Evolutionary conservation across 306 rosid genomes (phyloP), one percentile per base, ranked within the genome.

Genomic region (Lablab purpureus): DNA sequence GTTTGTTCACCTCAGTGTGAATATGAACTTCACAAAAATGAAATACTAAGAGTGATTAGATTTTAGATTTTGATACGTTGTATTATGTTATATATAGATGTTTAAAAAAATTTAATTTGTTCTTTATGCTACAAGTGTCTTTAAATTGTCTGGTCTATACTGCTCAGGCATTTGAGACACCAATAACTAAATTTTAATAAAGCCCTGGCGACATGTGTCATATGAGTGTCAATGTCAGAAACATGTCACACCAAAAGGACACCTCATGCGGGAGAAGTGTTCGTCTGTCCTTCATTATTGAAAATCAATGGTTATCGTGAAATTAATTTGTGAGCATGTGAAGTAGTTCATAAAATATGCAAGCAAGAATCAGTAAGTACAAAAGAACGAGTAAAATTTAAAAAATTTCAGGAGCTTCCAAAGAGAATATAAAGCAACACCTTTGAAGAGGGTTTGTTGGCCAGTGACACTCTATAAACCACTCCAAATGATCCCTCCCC

Each of bases 401-500:
- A 72, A 78, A 36, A 11, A 27, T 19, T 78, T 28, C 37, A 21
- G 56, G 55, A 49, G 49, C 28, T 52, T 76, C 67, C 54, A 54
- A 68, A 73, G 62, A 51, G 70, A 80, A 19, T 21, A 77, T 30
- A 27, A 3, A 65, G 43, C 19, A 78, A 49, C 86, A 94, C 95
- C 97, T 92, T 92, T 28, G 91, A 87, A 77, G 93, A 84, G 76
- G 91, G 82, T 78, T 91, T 90, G 77, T 90, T 92, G 62, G 97
- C 83, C 82, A 76, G 83, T 41, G 99, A 79, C 70, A 47, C 97
- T 83, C 85, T 87, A 68, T 94, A 94, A 66, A 94, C 99, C 67
- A 88, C 92, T 59, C 99, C 99, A 87, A 94, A 94, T 30, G 97
- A 93, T 74, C 99, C 99, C 78, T 92, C 99, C 11, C 99, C 97